Evolutionary conservation across 164 flowering plant species (phyloP), one percentile per base, ranked within the genome.

Genomic region (Vitis rotundifolia): DNA sequence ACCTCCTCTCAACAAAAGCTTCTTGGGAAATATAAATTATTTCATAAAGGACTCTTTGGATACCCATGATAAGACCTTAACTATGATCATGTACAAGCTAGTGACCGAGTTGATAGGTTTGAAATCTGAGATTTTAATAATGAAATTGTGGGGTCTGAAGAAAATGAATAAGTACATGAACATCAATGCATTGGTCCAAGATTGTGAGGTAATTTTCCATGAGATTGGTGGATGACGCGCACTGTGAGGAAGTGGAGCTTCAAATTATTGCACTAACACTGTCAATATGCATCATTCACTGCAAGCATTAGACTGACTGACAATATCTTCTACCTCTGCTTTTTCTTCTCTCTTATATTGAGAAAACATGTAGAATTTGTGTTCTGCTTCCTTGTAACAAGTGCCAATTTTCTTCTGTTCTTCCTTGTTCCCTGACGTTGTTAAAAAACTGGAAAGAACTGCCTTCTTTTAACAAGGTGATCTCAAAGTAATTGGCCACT

Each of bases 401-500:
- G n/a, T 7, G 49, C 16, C 7, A 37, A 61, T 49, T 48, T 18
- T 48, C 16, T 37, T 8, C 18, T 52, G 55, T 29, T 53, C 58
- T 51, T 64, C 22, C 68, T 28, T 51, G 15, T 10, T 26, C 50
- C 55, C 16, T 37, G 44, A 15, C 16, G 22, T 15, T 44, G 12
- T 6, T 50, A 47, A 18, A 22, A 49, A 26, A 2, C 22, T 64
- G 9, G 44, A n/a, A 57, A 53, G 8, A 44, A 26, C 50, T 68
- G 13, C 11, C 48, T 67, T 62, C 55, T 60, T 59, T 57, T 52
- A 49, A 47, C 28, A 55, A n/a, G 44, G 53, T 54, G 52, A 67
- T 69, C 4, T 49, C 15, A 22, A 70, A 73, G 59, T 79, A 63
- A 78, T 72, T 59, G 59, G 67, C 68, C 70, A 57, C 61, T 64